Evolutionary conservation across 768 basidiomycete species (phyloP), one percentile per base, ranked within the genome.

Genomic region (Neoboletus subvelutipes): DNA sequence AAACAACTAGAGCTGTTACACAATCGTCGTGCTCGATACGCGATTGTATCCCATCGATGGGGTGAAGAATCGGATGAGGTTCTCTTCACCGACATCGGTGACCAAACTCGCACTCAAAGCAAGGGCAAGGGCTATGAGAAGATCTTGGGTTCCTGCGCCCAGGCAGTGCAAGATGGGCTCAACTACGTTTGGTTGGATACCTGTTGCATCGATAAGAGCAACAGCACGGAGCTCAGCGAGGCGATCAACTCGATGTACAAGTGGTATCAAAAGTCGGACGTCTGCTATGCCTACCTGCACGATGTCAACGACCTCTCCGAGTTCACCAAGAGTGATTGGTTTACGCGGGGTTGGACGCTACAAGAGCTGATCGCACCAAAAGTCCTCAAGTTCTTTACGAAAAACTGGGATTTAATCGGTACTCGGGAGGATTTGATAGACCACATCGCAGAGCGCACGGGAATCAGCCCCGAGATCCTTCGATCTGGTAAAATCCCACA

Each of bases 231-330:
- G 37, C 64, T 74, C 18, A 28, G 39, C 28, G 64, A 73, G 41
- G 64, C 73, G 20, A 70, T 73, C 53, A 68, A 70, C 34, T 55
- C 68, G 17, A 73, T 74, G 70, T 75, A 66, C 60, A 58, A n/a
- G 39, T 73, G 73, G 73, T 75, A 73, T 55, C 47, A 49, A 2
- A 46, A 62, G 15, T 63, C 72, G 5, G 22, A 60, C 1, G 46
- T 66, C 37, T 73, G 72, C 55, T 66, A 69, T 12, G 67, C 56
- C 5, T 69, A 73, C 54, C 37, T 73, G 40, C 58, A 65, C 33
- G 67, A 71, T 45, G 59, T 72, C 45, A 45, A 20, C 37, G 58
- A 66, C 18, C 42, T 48, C 0, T 48, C 60, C 55, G 41, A 55
- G 24, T 61, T 68, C 31, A 48, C 20, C 6, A 31, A 55, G n/a